Evolutionary conservation across 352 stramenopile genomes (phyloP), one percentile per base, ranked within the genome.

Genomic region (Hyaloperonospora arabidopsidis): DNA sequence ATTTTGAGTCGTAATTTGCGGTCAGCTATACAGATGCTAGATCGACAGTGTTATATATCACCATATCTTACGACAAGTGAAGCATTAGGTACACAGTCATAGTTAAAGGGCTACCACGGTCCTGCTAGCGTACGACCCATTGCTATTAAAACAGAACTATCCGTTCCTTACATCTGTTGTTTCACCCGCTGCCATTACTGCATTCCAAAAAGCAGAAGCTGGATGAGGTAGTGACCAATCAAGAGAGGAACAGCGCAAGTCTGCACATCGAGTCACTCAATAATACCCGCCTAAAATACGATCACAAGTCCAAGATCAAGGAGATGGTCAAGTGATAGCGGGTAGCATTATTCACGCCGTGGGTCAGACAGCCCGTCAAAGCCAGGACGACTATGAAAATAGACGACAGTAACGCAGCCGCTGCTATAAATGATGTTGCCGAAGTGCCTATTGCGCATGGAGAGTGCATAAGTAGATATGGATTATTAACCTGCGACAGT

Each of bases 221-320:
- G n/a, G n/a, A n/a, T 13, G 36, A 46, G 15, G 38, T 12, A 40
- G 22, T 35, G 28, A 23, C 7, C 11, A 36, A 58, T 11, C 32
- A 49, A 7, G 45, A 59, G 22, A 57, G 51, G 36, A 61, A 58
- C 28, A n/a, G n/a, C n/a, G 36, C 38, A 18, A 40, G 13, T 38
- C 22, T 15, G 29, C 40, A 29, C 19, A 54, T 22, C 25, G 32
- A 64, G 18, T 49, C 18, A 5, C 23, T 18, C 52, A 45, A 44
- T 36, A 45, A 34, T 14, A 14, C 25, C n/a, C 22, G 35, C 53
- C 23, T 22, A 12, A 54, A 49, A 34, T n/a, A 12, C 15, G 49
- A 38, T n/a, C 36, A 50, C 35, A 41, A 45, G 43, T 18, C 2
- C 35, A 65, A 41, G 12, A 41, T 41, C 35, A 41, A 12, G 35